Evolutionary conservation across 225 moss, liverwort and hornwort genomes (phyloP).

Genomic region (Takakia lepidozioides): DNA sequence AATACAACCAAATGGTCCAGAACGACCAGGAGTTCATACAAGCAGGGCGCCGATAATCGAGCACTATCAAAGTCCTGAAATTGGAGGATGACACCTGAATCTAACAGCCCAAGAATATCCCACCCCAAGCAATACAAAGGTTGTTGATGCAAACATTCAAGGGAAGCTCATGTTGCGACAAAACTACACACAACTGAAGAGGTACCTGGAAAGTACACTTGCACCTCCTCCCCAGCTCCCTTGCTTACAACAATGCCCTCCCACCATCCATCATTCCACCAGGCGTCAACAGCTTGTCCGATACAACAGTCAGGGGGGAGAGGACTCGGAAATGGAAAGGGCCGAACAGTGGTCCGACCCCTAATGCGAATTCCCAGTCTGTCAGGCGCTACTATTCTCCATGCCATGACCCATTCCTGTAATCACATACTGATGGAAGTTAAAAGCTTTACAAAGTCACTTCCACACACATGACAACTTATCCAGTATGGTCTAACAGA

Average conservation of each 20-base stretch:
- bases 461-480: too few species aligned
- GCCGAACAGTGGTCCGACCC: slow-evolving; percentile 71
- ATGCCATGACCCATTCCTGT: slow-evolving; percentile 79
- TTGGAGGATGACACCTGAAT: too few species aligned
- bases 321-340: slow-evolving; percentile 27
- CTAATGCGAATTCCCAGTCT: slow-evolving; percentile 44
- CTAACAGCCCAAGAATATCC: too few species aligned
- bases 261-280: slow-evolving; percentile 97
- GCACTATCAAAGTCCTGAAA: too few species aligned
- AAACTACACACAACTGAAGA: not conserved
- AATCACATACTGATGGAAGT: not conserved
- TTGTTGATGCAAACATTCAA: too few species aligned
- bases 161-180: not conserved
- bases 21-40: too few species aligned
- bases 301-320: slow-evolving; percentile 22
- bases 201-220: slow-evolving; percentile 67
- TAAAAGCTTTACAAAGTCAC: too few species aligned
- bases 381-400: slow-evolving; percentile 47
- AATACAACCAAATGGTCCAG: too few species aligned
- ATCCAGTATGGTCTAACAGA: too few species aligned
- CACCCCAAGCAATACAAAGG: too few species aligned
- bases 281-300: slow-evolving; percentile 67
- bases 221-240: slow-evolving; percentile 33
- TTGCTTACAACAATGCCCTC: slow-evolving; percentile 60
- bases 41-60: too few species aligned